Evolutionary conservation across 768 basidiomycete genomes (phyloP), one percentile per base, ranked within the genome.

Genomic region (Wakefieldia striispora): DNA sequence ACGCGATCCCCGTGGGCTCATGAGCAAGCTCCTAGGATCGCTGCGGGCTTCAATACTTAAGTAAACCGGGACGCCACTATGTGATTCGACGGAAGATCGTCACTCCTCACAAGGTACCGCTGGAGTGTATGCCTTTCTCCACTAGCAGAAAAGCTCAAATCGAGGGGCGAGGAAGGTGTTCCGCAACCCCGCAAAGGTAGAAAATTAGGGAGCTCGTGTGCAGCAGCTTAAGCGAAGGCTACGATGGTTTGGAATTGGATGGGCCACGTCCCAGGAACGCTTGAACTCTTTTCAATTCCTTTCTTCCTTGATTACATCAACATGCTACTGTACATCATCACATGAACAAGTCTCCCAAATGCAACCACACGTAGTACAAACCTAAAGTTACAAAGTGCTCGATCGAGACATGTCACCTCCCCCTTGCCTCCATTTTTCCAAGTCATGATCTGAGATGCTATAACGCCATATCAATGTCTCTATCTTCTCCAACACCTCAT

Each of bases 51-150:
- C 46, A 76, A 76, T 39, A 68, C 81, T 2, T 84, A 92, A 66
- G 72, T 92, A 38, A n/a, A n/a, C n/a, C n/a, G n/a, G n/a, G 92
- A 95, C 19, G 74, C 80, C 19, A 82, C 89, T 4, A 61, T 77
- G 77, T 44, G 89, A 92, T 55, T 68, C 89, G 21, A 84, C 88
- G 9, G 72, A 79, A 6, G 89, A 86, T 75, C 2, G 76, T 80
- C 58, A 67, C 77, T 54, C 60, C 73, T 0, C 92, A 93, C 67
- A 89, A 86, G 65, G 55, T 64, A 3, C 82, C 91, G 0, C 75
- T 99, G 51, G 97, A 98, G 66, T 89, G 76, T 97, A 91, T 66
- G 88, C 87, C 7, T 97, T 98, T 65, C 72, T 97, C 21, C 69
- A 97, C n/a, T 77, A 85, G 87, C 84, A 2, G 93, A 95, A 68